Base-by-base conservation (phyloP, 345 rosid species). In the Aethionema arabicum region DNA sequence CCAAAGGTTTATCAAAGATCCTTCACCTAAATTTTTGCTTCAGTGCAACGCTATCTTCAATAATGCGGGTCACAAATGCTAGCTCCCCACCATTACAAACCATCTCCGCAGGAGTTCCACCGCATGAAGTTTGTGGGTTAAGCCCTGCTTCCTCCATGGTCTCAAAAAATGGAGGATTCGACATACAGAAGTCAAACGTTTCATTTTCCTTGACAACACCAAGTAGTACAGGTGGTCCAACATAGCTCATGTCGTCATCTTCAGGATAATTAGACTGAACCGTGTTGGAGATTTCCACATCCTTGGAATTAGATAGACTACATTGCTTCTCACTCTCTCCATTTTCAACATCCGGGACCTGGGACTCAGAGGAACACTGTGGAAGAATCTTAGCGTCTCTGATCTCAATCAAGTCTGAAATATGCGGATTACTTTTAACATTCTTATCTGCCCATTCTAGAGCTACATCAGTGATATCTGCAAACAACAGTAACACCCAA, bases 81-180 rank as follows among this genome's bases (percentile, higher is more conserved):
- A 64, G 75, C 78, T 93, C 99, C 45, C 96, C 99, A 70, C 95
- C 99, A 5, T 65, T 75, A 52, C 92, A 90, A 67, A 90, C 92
- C 97, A 90, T 93, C 82, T 90, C 97, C 47, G 64, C 81, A 1
- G 72, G 72, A 66, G 99, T 90, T 57, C 99, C 97, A 30, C 97
- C 99, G 52, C 96, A 90, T 3, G 91, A 69, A 41, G 99, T 90
- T 79, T 82, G 87, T 5, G 99, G 99, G 63, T 93, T 93, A 40
- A 87, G 81, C 32, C 97, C 96, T 53, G 90, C 79, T 76, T 84
- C 90, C 67, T 83, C 91, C 69, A 84, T 77, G 54, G 77, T 76
- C 70, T 84, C 86, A 21, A 93, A 93, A 79, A 90, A 93, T 2
- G 99, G 99, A 79, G 99, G 99, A 74, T 93, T 90, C 59, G 84